These are phyloP conservation scores for Euclidium syriacum DNA, from an alignment of 345 rosid species.

Conservation along the genomic window DNA sequence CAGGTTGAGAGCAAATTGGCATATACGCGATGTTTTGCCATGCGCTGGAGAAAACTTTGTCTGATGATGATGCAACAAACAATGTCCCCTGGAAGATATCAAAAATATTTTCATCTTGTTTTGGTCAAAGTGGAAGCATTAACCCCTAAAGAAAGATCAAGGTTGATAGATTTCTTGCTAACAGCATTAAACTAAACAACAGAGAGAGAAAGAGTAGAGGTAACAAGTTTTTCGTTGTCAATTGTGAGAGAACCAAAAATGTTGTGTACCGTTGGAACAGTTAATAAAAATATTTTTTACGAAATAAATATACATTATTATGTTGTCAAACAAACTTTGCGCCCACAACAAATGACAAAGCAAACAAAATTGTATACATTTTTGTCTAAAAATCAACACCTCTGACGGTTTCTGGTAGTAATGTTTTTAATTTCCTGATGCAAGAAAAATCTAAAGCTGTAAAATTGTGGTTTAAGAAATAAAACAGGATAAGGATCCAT, in stretches of 20 bases:
- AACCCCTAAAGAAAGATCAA: neutral
- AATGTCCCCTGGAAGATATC: neutral
- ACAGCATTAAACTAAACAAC: neutral
- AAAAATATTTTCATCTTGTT: neutral
- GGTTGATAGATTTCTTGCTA: neutral
- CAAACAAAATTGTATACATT: too few relatives aligned
- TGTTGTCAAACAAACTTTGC: neutral
- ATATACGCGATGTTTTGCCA: neutral
- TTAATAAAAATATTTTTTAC: neutral
- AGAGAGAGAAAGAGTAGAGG: neutral
- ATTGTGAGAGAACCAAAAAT: neutral
- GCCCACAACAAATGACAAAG: neutral
- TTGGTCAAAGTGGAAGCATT: neutral
- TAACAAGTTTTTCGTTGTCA: neutral
- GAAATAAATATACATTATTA: neutral
- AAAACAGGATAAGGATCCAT: too few relatives aligned
- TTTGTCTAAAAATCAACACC: too few relatives aligned
- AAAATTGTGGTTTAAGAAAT: too few relatives aligned
- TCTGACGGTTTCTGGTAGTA: too few relatives aligned
- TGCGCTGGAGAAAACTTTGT: neutral
- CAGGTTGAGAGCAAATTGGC: constrained; percentile 5
- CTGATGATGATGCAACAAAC: neutral
- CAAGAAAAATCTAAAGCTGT: too few relatives aligned
- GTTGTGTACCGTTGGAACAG: neutral
- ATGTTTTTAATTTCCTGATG: too few relatives aligned